A percentile compares a stretch with the other conserved stretches of the same genome.
Evolutionary conservation across 805 yeast genomes (phyloP).

Genomic region (Sporopachydermia quercuum): DNA sequence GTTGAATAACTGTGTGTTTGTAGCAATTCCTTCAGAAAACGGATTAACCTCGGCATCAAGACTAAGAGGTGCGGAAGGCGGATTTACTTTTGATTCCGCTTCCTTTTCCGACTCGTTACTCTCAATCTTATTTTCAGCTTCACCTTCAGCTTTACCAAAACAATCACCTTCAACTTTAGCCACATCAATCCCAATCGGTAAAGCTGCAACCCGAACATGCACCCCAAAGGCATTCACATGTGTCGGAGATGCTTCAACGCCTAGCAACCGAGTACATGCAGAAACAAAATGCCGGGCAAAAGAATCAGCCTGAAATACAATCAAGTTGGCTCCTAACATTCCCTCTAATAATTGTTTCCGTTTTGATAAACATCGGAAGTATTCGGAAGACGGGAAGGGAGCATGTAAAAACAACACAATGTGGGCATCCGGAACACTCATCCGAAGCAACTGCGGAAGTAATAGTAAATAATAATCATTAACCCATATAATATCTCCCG

Average conservation of each 20-base stretch:
- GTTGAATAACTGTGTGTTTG: slow-evolving; percentile 34
- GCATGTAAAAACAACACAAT: slow-evolving; percentile 75
- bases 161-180: slow-evolving; percentile 51
- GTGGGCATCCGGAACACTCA: slow-evolving; percentile 56
- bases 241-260: slow-evolving; percentile 45
- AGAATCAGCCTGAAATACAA: slow-evolving; percentile 75
- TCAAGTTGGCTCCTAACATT: slow-evolving; percentile 74
- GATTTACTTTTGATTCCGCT: too few species aligned
- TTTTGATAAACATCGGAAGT: slow-evolving; percentile 77
- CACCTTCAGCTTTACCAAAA: slow-evolving; percentile 20
- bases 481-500: slow-evolving; percentile 87
- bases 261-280: slow-evolving; percentile 77
- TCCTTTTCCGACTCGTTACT: too few species aligned
- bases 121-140: too few species aligned
- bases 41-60: too few species aligned
- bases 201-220: slow-evolving; percentile 53
- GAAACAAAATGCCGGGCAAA: slow-evolving; percentile 86
- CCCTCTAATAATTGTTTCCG: slow-evolving; percentile 78
- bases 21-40: slow-evolving; percentile 50
- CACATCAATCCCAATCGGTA: slow-evolving; percentile 86
- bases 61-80: too few species aligned
- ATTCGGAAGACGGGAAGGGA: slow-evolving; percentile 93
- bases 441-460: slow-evolving; percentile 70
- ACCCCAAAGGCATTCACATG: slow-evolving; percentile 62
- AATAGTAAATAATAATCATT: slow-evolving; percentile 80